phyloP scores from a whole-genome alignment of 495 filamentous ascomycete species.

The Neurospora africana region DNA sequence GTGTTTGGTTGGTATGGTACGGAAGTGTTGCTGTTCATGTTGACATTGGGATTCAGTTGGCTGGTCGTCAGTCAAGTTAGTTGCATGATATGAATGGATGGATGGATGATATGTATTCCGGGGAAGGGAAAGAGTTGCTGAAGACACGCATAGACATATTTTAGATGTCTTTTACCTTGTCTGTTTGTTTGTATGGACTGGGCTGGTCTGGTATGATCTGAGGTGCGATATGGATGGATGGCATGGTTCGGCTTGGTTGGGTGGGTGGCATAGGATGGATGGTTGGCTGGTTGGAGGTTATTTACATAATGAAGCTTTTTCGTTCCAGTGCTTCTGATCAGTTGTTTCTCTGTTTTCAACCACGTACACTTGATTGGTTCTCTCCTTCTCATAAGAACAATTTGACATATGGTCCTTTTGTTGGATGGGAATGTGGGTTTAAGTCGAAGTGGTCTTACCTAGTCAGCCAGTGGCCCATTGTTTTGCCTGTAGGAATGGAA shows the following conservation, averaged over 20 bases:
- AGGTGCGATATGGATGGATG: background rate
- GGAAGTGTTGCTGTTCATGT: background rate
- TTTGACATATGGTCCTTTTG: background rate
- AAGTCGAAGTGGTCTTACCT: background rate
- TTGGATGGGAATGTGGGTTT: background rate
- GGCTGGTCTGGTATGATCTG: background rate
- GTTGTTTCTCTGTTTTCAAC: background rate
- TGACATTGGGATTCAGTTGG: background rate
- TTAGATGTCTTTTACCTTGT: background rate
- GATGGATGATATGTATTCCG: background rate
- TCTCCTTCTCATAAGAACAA: background rate
- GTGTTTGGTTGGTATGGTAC: background rate
- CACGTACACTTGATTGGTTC: background rate
- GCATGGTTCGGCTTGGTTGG: background rate
- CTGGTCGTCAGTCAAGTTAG: background rate
- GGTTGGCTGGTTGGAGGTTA: background rate
- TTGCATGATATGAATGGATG: background rate
- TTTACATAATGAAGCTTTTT: background rate
- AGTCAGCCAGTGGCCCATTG: background rate
- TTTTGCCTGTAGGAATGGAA: background rate
- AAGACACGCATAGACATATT: background rate
- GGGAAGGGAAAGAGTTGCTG: background rate
- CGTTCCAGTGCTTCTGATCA: background rate
- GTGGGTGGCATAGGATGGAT: background rate
- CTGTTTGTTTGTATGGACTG: background rate